Conservation (phyloP, 2,329 filamentous ascomycete species). For the Colletotrichum paranaense region DNA sequence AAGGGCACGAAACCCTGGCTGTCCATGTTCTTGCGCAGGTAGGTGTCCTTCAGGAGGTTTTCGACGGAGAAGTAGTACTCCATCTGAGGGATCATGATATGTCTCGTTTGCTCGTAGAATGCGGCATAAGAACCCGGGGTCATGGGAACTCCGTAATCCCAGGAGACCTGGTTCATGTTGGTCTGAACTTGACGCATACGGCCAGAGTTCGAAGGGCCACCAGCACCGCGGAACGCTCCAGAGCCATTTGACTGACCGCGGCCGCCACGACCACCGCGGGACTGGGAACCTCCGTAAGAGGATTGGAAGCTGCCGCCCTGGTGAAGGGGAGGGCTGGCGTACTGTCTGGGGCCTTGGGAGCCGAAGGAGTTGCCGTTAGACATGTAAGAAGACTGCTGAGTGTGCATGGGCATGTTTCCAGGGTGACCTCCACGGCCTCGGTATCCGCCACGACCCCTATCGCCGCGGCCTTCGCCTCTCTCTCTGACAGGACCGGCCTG, state of each 20-base stretch:
- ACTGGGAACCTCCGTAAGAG: slow-evolving; percentile 27
- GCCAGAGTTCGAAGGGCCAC: slow-evolving; percentile 35
- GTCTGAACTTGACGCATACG: slow-evolving; percentile 51
- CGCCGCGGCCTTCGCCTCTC: slow-evolving; percentile 50
- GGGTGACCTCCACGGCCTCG: slow-evolving; percentile 59
- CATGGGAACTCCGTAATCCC: slow-evolving; percentile 52
- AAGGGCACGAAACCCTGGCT: slow-evolving; percentile 91
- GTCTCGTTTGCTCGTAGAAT: slow-evolving; percentile 24
- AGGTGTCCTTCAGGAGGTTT: slow-evolving; percentile 94
- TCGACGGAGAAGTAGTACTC: slow-evolving; percentile 98
- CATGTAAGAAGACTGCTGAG: slow-evolving; percentile 46
- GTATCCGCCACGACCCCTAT: slow-evolving; percentile 57
- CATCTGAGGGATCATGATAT: slow-evolving; percentile 61
- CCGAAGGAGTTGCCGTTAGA: slow-evolving; percentile 47
- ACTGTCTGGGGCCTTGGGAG: slow-evolving; percentile 45
- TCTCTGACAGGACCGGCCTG: slow-evolving; percentile 38
- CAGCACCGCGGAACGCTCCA: slow-evolving; percentile 23
- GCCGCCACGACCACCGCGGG: slow-evolving; percentile 31
- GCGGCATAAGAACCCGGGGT: slow-evolving; percentile 2
- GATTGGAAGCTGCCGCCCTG: slow-evolving; percentile 43
- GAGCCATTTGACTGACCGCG: slow-evolving; percentile 30
- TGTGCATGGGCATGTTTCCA: slow-evolving; percentile 44
- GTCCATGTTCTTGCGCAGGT: slow-evolving; percentile 91
- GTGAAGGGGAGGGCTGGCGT: slow-evolving; percentile 56
- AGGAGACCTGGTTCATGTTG: slow-evolving; percentile 44